Evolutionary conservation across 1,139 yeast species (phyloP).

Genomic region (Yamadazyma dushanensis): DNA sequence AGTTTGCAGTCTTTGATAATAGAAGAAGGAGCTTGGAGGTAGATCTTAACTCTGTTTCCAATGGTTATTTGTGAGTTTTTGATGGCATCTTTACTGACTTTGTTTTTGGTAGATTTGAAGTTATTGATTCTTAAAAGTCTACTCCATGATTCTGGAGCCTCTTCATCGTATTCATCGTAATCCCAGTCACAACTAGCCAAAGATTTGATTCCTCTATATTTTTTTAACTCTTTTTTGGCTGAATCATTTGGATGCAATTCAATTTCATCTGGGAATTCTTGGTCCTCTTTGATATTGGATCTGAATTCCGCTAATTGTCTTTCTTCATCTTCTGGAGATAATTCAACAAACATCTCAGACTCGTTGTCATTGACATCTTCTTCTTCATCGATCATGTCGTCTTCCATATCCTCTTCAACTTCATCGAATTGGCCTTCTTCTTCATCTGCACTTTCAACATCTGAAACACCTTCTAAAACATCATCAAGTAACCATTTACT

Average conservation of each 20-base stretch:
- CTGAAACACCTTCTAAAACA: constrained; percentile 48
- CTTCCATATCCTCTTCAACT: constrained; percentile 24
- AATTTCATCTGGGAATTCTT: constrained; percentile 93
- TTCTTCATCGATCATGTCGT: constrained; percentile 23
- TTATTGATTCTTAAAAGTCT: constrained; percentile 73
- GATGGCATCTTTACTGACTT: constrained; percentile 60
- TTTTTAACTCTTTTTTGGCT: constrained; percentile 69
- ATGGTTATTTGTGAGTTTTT: constrained; percentile 60
- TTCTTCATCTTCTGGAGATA: constrained; percentile 80
- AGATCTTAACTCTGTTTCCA: constrained; percentile 65
- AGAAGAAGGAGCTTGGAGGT: constrained; percentile 59
- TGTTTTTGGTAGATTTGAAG: constrained; percentile 75
- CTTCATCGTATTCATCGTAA: constrained; percentile 74
- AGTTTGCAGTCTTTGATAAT: constrained; percentile 37
- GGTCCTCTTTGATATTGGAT: constrained; percentile 73
- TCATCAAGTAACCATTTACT: constrained; percentile 84
- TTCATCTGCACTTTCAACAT: constrained; percentile 51
- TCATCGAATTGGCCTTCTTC: constrained; percentile 19
- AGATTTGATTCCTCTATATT: constrained; percentile 87
- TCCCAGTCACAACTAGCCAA: constrained; percentile 86
- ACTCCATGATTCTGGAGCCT: constrained; percentile 77
- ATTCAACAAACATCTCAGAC: constrained; percentile 67
- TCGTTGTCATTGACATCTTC: constrained; percentile 34
- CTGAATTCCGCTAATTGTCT: constrained; percentile 73
- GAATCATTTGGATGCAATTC: constrained; percentile 77